Conservation (phyloP, 1,284 basidiomycete genomes). For the Ustilago shanxiensis region DNA sequence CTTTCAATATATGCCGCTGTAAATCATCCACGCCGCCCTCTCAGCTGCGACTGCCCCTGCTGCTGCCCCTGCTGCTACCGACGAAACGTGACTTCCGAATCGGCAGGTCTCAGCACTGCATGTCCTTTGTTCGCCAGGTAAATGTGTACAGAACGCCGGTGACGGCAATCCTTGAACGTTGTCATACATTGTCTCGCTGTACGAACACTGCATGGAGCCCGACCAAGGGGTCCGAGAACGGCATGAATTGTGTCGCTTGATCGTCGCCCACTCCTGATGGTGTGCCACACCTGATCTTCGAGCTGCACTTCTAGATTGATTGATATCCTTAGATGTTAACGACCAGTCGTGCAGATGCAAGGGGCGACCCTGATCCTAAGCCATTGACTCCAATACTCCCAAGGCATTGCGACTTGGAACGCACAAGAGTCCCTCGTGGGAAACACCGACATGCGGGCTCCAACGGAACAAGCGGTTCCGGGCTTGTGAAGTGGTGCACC, state of each 20-base stretch:
- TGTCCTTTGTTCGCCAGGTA: not conserved
- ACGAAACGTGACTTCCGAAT: not conserved
- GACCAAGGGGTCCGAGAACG: not conserved
- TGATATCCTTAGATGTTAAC: not conserved
- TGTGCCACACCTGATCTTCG: not conserved
- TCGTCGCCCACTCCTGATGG: not conserved
- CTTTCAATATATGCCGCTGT: not conserved
- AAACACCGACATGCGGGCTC: slow-evolving; percentile 1
- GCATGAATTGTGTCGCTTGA: slow-evolving; percentile 1
- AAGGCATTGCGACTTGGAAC: not conserved
- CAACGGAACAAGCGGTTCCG: not conserved
- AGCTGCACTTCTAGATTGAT: not conserved
- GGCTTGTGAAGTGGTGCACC: not conserved
- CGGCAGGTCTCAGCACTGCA: not conserved
- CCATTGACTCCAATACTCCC: not conserved
- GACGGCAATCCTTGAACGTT: not conserved
- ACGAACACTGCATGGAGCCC: not conserved
- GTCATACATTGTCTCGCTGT: slow-evolving; percentile 4
- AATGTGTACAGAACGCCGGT: no score
- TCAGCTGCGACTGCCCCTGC: not conserved
- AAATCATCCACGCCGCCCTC: not conserved
- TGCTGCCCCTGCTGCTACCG: not conserved
- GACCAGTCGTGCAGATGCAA: not conserved
- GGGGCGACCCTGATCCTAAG: not conserved
- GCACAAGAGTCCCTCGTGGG: slow-evolving; percentile 5